Evolutionary conservation across 306 rosid species (phyloP).

Genomic region (Pueraria montana): DNA sequence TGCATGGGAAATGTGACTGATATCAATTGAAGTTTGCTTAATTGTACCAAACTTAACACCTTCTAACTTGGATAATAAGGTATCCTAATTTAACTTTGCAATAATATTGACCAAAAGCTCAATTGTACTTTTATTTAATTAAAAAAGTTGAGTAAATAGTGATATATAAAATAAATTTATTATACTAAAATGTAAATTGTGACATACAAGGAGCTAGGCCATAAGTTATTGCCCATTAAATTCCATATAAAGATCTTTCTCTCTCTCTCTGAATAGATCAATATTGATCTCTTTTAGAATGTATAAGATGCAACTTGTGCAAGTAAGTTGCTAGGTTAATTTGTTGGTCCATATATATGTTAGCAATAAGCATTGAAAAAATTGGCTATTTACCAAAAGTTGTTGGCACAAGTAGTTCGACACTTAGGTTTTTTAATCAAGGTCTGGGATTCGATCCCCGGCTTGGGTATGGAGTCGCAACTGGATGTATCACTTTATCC

Average conservation of each 20-base stretch:
- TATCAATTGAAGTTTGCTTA: not conserved
- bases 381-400: no score
- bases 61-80: not conserved
- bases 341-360: not conserved
- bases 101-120: not conserved
- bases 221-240: no score
- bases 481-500: no score
- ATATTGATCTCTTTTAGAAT: no score
- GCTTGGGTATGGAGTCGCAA: no score
- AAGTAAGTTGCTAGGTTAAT: no score
- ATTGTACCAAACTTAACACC: not conserved
- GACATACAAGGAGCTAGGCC: no score
- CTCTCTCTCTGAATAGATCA: no score
- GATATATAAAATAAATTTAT: not conserved
- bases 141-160: not conserved
- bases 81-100: not conserved
- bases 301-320: not conserved
- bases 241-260: not conserved
- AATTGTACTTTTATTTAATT: no score
- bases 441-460: no score
- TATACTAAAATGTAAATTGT: not conserved
- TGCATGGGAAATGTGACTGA: not conserved
- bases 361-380: not conserved
- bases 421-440: no score
- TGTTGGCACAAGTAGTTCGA: no score